A percentile compares a stretch with the other conserved stretches of the same genome.
phyloP scores from a whole-genome alignment of 2,329 filamentous ascomycete genomes.

The Catunica adiposa region DNA sequence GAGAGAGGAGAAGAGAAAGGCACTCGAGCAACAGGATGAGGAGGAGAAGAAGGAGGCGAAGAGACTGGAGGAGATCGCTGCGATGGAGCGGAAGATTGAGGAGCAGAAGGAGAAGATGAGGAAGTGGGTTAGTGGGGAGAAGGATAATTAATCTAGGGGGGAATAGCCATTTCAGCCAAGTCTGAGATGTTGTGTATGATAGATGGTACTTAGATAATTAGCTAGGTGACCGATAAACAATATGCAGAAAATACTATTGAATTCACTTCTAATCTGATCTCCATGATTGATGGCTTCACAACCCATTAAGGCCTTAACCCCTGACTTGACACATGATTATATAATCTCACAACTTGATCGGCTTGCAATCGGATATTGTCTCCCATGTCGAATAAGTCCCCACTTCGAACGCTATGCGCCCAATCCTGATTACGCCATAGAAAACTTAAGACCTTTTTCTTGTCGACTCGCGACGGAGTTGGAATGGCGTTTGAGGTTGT shows the following conservation, averaged over 20 bases:
- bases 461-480: too few species aligned
- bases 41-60: slow-evolving; percentile 27
- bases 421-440: too few species aligned
- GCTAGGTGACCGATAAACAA: too few species aligned
- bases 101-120: slow-evolving; percentile 33
- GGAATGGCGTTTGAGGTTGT: neutral
- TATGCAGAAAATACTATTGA: too few species aligned
- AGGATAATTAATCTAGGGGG: neutral
- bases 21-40: slow-evolving; percentile 28
- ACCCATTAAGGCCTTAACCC: neutral
- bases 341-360: neutral
- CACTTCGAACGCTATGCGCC: neutral
- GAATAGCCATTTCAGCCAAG: too few species aligned
- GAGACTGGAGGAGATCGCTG: slow-evolving; percentile 37
- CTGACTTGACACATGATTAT: neutral
- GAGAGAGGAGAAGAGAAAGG: slow-evolving; percentile 36
- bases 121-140: slow-evolving; percentile 27
- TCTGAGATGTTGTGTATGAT: too few species aligned
- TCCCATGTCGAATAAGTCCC: neutral
- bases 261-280: neutral
- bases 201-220: too few species aligned
- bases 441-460: too few species aligned
- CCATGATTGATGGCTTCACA: neutral
- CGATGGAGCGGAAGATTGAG: slow-evolving; percentile 41
- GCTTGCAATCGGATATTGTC: neutral